Percentiles rank a stretch among this genome's conserved stretches.
These are phyloP conservation scores for Aschersonia sp. DNA, from an alignment of 2,329 filamentous ascomycete species.

Conservation along the genomic window DNA sequence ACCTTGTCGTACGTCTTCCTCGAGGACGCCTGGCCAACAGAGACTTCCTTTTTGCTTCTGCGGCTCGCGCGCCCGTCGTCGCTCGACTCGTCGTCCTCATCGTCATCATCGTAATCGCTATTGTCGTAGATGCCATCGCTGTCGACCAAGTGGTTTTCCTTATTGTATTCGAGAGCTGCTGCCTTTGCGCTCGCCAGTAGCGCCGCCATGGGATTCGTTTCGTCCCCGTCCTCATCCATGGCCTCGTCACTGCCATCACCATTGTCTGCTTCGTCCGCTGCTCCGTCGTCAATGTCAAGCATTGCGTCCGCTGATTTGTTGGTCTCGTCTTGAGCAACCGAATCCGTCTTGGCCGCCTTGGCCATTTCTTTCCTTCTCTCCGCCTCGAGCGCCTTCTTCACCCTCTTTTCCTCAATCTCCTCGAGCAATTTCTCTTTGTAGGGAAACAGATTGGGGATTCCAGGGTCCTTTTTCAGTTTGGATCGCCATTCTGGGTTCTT, in stretches of 20 bases:
- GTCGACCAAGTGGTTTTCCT: conserved; percentile 42
- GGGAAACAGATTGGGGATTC: conserved; percentile 92
- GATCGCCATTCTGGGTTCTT: conserved; percentile 97
- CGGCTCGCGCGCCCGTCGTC: conserved; percentile 31
- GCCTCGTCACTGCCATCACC: conserved; percentile 34
- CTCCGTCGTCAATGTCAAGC: conserved; percentile 14
- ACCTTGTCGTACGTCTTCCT: conserved; percentile 87
- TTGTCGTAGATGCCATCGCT: conserved; percentile 23
- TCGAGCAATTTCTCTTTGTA: conserved; percentile 93
- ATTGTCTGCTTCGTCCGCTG: conserved; percentile 33
- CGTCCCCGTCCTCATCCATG: conserved; percentile 46
- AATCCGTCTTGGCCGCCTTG: conserved; percentile 47
- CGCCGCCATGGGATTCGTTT: conserved; percentile 82
- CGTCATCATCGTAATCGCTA: conserved; percentile 27
- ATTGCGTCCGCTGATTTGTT: conserved; percentile 31
- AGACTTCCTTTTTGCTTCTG: conserved; percentile 24
- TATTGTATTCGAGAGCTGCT: conserved; percentile 62
- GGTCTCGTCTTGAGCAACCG: conserved; percentile 25
- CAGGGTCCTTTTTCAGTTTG: conserved; percentile 92
- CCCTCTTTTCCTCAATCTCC: conserved; percentile 82
- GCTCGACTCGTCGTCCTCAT: conserved; percentile 30
- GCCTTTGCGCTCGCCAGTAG: conserved; percentile 71
- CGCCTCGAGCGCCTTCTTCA: conserved; percentile 68
- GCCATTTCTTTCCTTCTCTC: conserved; percentile 57
- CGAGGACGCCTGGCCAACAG: conserved; percentile 45